These are phyloP conservation scores for Hypoxylon fragiforme DNA, from an alignment of 495 filamentous ascomycete species.

Conservation along the genomic window DNA sequence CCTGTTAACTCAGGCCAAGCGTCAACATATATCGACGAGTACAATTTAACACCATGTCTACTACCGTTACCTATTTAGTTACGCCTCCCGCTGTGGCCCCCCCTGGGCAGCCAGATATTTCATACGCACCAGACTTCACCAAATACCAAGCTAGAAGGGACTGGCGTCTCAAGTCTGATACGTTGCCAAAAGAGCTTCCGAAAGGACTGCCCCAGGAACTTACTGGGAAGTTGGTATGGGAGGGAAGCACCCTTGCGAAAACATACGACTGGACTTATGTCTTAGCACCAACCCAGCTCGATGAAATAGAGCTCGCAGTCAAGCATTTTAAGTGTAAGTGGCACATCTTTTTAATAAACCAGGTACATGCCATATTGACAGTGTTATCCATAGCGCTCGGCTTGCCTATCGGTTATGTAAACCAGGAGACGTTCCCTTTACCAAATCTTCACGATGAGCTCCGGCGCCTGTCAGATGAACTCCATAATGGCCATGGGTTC, in stretches of 20 bases:
- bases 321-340: constrained; percentile 57
- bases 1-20: no score
- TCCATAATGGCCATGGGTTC: constrained; percentile 63
- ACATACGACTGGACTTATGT: constrained; percentile 55
- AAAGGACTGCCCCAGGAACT: constrained; percentile 54
- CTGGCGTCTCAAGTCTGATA: constrained; percentile 41
- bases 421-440: constrained; percentile 59
- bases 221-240: constrained; percentile 59
- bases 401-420: constrained; percentile 52
- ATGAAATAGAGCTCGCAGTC: constrained; percentile 60
- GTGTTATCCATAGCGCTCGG: constrained; percentile 44
- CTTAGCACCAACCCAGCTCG: constrained; percentile 49
- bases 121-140: constrained; percentile 57
- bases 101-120: constrained; percentile 53
- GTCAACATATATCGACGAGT: no score
- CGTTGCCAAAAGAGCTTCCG: constrained; percentile 47
- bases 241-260: constrained; percentile 54
- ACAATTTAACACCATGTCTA: no score
- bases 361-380: neutral
- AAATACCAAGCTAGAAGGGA: constrained; percentile 56
- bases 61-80: neutral
- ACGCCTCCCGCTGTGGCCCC: constrained; percentile 17
- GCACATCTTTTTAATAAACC: no score
- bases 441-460: constrained; percentile 52
- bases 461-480: constrained; percentile 52